Conservation (phyloP, 176 grass and related monocot genomes). For the Alloteropsis semialata region DNA sequence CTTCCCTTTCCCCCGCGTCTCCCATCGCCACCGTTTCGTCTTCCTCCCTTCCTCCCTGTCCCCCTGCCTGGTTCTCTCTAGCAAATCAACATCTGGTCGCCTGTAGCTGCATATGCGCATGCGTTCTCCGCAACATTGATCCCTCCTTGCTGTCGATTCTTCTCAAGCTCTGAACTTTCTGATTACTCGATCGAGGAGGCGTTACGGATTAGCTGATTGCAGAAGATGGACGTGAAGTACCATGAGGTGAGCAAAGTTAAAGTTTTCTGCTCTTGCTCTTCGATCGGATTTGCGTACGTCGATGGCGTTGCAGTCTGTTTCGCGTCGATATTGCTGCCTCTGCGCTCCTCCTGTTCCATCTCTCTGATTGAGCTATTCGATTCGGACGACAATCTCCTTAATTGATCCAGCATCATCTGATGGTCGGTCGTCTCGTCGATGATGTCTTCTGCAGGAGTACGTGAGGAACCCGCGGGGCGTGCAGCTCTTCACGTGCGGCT, state of each 20-base stretch:
- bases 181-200: neutral
- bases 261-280: neutral
- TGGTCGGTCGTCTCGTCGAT: neutral
- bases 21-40: neutral
- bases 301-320: neutral
- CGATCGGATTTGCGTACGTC: neutral
- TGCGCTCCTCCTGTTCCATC: neutral
- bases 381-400: too few relatives aligned
- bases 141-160: neutral
- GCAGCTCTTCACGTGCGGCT: conserved; percentile 83
- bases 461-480: conserved; percentile 70
- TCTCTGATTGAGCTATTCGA: neutral
- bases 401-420: too few relatives aligned
- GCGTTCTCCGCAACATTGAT: neutral
- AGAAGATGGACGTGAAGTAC: conserved; percentile 67
- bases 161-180: neutral
- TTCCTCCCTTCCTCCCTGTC: neutral
- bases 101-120: too few relatives aligned
- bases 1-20: neutral
- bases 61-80: neutral
- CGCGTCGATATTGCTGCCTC: too few relatives aligned
- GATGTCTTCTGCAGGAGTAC: conserved; percentile 52
- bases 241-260: conserved; percentile 55
- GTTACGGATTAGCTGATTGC: neutral
- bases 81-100: neutral